Evolutionary conservation across 208 protist genomes (phyloP).

Genomic region (Acanthamoeba lenticulata): DNA sequence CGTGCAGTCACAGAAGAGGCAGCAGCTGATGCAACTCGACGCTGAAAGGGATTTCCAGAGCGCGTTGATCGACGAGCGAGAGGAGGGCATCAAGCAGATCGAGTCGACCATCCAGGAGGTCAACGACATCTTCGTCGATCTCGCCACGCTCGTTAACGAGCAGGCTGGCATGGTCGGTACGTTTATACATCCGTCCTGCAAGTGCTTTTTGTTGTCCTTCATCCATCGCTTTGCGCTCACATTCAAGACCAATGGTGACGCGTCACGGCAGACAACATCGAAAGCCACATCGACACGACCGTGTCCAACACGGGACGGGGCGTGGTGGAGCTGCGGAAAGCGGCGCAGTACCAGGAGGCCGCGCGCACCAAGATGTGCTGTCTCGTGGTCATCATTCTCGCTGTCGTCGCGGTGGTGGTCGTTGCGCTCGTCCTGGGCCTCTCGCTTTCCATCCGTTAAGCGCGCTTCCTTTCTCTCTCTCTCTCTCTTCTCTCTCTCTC

Average conservation of each 20-base stretch:
- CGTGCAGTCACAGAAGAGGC: constrained; percentile 14
- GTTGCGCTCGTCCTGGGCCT: neutral
- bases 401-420: neutral
- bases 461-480: neutral
- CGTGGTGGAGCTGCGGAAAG: constrained; percentile 48
- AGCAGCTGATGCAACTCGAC: constrained; percentile 44
- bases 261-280: neutral
- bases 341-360: neutral
- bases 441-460: neutral
- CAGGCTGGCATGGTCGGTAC: constrained; percentile 26
- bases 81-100: constrained; percentile 38
- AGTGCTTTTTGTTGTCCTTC: too few relatives aligned
- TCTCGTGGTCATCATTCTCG: constrained; percentile 7
- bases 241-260: neutral
- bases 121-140: constrained; percentile 45
- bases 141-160: constrained; percentile 42
- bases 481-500: neutral
- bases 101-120: constrained; percentile 51
- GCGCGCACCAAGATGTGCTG: constrained; percentile 42
- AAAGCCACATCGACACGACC: constrained; percentile 35
- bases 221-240: neutral
- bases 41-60: constrained; percentile 33
- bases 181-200: neutral
- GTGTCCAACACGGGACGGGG: neutral
- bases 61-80: constrained; percentile 25